Evolutionary conservation across 1,284 basidiomycete genomes (phyloP), one percentile per base, ranked within the genome.

Genomic region (Rhodofomes roseus): DNA sequence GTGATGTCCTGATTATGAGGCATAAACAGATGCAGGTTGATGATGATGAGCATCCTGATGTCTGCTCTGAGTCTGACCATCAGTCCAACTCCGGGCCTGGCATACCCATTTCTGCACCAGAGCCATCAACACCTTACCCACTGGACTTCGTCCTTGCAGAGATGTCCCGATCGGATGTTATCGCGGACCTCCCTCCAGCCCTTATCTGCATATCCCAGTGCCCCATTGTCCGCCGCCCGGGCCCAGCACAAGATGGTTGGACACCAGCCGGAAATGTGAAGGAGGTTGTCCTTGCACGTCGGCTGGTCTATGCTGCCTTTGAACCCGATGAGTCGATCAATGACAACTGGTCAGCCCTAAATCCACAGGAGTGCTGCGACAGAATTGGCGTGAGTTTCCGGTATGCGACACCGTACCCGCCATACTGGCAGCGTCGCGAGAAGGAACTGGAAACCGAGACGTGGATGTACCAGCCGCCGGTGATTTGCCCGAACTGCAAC

Each of bases 271-370:
- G 70, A 6, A 72, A 72, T 57, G 64, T 68, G 40, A 46, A 62
- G 18, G n/a, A 70, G 53, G 70, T 71, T 37, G 64, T 68, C 27
- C 63, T 70, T 57, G 70, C 70, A 6, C 68, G 70, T 11, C 63
- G 66, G 27, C 55, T 69, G 37, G 64, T 71, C 11, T 79, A 63
- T 55, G 61, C 62, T 27, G 67, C 65, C 1, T 34, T 66, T 41
- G 64, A 64, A 54, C 58, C n/a, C n/a, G n/a, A 57, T 4, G 56
- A 44, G 14, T 56, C 36, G 29, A 5, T 9, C n/a, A 41, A 29
- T 6, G 51, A 62, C 5, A 27, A 14, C n/a, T 23, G 16, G 54
- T 43, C 22, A 12, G 52, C 20, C 14, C 20, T 53, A 27, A 5
- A 14, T 9, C 5, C 36, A 6, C 54, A 62, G 43, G 36, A 34